These are phyloP conservation scores for Trichomonascus vanleenenianus DNA, from an alignment of 805 yeast genomes.

Conservation along the genomic window DNA sequence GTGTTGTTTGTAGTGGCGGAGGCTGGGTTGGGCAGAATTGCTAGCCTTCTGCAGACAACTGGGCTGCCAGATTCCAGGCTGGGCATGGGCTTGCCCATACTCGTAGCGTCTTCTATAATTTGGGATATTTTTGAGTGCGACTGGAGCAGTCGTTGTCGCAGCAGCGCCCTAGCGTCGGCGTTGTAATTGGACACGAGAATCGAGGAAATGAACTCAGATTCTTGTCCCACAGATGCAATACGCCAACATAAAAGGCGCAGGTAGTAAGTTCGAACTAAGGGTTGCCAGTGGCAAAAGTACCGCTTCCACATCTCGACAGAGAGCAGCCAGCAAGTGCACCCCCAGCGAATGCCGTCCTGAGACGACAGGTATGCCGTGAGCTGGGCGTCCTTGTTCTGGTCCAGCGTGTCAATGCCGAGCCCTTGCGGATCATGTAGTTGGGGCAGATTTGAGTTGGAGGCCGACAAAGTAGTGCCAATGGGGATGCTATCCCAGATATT, in stretches of 20 bases:
- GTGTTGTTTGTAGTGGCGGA: slow-evolving; percentile 2
- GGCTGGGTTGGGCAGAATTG: slow-evolving; percentile 21
- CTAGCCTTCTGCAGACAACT: slow-evolving; percentile 22
- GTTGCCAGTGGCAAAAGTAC: slow-evolving; percentile 72
- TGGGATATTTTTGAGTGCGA: slow-evolving; percentile 13
- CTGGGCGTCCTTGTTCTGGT: background rate
- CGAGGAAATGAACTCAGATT: slow-evolving; percentile 19
- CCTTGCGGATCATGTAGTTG: background rate
- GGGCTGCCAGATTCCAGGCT: slow-evolving; percentile 23
- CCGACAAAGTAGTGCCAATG: slow-evolving; percentile 7
- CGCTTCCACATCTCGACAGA: slow-evolving; percentile 43
- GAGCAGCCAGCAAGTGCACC: slow-evolving; percentile 48
- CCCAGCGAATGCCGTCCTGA: slow-evolving; percentile 38
- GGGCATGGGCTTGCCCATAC: slow-evolving; percentile 13
- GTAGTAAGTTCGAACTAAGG: slow-evolving; percentile 64
- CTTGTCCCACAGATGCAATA: slow-evolving; percentile 30
- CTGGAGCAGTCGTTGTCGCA: slow-evolving; percentile 16
- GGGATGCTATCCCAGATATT: slow-evolving; percentile 64
- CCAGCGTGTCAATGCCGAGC: background rate
- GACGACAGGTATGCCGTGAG: slow-evolving; percentile 9
- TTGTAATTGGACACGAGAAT: slow-evolving; percentile 22
- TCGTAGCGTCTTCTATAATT: slow-evolving; percentile 3
- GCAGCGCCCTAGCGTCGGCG: slow-evolving; percentile 20
- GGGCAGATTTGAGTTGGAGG: background rate
- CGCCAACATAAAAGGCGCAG: slow-evolving; percentile 64